A percentile compares a stretch with the other conserved stretches of the same genome.
These are phyloP conservation scores for Aegilops sharonensis DNA, from an alignment of 176 grass and related monocot species.

Conservation along the genomic window DNA sequence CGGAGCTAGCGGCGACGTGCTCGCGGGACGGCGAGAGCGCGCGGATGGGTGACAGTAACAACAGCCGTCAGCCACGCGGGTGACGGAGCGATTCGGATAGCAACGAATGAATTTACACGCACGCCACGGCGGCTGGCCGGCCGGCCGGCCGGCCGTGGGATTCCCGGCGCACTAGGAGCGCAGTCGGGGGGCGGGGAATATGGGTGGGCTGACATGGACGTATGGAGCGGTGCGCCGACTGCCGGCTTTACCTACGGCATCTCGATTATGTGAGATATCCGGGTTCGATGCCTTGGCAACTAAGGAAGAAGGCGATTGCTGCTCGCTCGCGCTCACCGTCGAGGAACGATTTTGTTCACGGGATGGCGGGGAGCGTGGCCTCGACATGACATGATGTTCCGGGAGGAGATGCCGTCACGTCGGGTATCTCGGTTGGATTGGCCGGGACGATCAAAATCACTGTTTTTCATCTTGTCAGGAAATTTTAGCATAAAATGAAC, in stretches of 20 bases:
- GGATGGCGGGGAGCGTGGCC: neutral
- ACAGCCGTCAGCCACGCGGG: neutral
- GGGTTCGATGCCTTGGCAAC: constrained; percentile 27
- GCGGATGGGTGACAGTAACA: neutral
- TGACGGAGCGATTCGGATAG: constrained; percentile 8
- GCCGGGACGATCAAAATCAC: neutral
- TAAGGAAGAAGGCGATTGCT: constrained; percentile 2
- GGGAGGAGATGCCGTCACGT: neutral
- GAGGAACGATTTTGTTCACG: constrained; percentile 35
- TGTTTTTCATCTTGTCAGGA: too few species aligned
- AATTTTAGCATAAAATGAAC: too few species aligned
- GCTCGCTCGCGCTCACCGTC: neutral
- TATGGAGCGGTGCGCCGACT: neutral
- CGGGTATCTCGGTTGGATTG: neutral
- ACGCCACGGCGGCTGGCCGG: neutral
- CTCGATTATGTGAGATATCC: neutral
- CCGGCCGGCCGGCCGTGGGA: constrained; percentile 1
- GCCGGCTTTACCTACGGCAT: constrained; percentile 22
- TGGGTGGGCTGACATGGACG: neutral
- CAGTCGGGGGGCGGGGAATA: neutral
- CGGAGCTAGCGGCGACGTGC: neutral
- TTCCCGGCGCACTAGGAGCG: constrained; percentile 34
- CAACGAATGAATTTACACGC: constrained; percentile 31
- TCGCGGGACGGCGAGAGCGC: neutral
- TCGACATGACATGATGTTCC: neutral